Evolutionary conservation across 768 basidiomycete genomes (phyloP), one percentile per base, ranked within the genome.

Genomic region (Strobilomyces dryophilus): DNA sequence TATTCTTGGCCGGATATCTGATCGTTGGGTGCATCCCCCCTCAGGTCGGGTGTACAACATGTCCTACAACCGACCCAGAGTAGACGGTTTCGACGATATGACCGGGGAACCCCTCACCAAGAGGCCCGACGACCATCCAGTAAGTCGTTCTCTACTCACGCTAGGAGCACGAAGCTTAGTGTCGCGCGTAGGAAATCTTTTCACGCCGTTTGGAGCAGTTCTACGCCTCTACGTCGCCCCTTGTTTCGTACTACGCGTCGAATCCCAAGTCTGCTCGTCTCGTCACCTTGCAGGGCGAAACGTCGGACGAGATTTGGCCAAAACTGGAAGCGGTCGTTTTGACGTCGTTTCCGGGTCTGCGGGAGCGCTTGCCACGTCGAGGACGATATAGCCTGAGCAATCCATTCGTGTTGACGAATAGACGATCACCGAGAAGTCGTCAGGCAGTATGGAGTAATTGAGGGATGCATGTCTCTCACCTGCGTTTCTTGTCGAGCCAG

Each of bases 261-360:
- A 59, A 69, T 21, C 64, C 73, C 35, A 63, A 73, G 8, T 73
- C 78, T 15, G 70, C 77, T 26, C 74, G 71, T 46, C 67, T 84
- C 17, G 76, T 77, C 47, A 83, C 83, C 3, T 67, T 95, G 29
- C 74, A 78, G 18, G 92, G 92, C 4, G 71, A 76, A 51, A 89
- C 90, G 8, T 90, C 88, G 3, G 89, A 94, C 62, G 89, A 93
- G 68, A 94, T 95, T 57, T 95, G 92, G 92, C 91, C 89, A 3
- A 74, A 84, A 58, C 77, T 95, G 11, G 90, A 92, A 56, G 70
- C 70, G 41, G 72, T 80, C 20, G 73, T 93, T 21, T 73, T 74
- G 47, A 70, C 73, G 24, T 67, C 76, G 3, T 88, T 88, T 64
- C 86, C 89, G 3, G 61, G 66, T 5, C 64, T 90, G 53, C 77